Conservation (phyloP, 2,329 filamentous ascomycete species). For the Mycosphaerella arachidis region DNA sequence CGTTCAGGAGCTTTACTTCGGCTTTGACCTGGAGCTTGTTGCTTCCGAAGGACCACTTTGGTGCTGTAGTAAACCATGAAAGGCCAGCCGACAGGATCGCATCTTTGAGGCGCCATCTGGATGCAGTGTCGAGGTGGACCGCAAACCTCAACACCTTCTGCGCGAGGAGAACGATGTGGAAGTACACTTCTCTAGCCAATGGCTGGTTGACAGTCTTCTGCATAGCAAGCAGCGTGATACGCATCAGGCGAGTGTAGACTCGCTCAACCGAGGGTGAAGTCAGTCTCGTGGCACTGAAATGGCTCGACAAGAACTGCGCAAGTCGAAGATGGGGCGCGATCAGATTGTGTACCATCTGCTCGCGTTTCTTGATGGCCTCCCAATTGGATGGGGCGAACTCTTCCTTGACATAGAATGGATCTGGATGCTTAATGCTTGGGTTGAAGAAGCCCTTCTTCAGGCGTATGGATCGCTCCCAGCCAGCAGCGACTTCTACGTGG, state of each 20-base stretch:
- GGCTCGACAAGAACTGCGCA: conserved; percentile 84
- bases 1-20: conserved; percentile 74
- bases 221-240: conserved; percentile 71
- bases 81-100: conserved; percentile 80
- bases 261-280: conserved; percentile 76
- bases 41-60: conserved; percentile 90
- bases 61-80: conserved; percentile 79
- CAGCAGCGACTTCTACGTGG: conserved; percentile 78
- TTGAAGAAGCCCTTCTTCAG: conserved; percentile 78
- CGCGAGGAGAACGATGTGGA: conserved; percentile 80
- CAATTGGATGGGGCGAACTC: conserved; percentile 92
- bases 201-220: conserved; percentile 70
- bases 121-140: conserved; percentile 58
- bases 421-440: conserved; percentile 63
- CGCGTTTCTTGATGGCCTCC: conserved; percentile 65
- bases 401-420: conserved; percentile 86
- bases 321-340: conserved; percentile 82
- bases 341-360: conserved; percentile 74
- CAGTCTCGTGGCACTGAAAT: conserved; percentile 89
- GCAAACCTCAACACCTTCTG: conserved; percentile 71
- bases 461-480: conserved; percentile 82
- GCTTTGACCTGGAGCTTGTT: conserved; percentile 92
- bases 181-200: conserved; percentile 84
- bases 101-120: conserved; percentile 82
- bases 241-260: conserved; percentile 75